Evolutionary conservation across 257 asterid genomes (phyloP).

Genomic region (Primulina huaijiensis): DNA sequence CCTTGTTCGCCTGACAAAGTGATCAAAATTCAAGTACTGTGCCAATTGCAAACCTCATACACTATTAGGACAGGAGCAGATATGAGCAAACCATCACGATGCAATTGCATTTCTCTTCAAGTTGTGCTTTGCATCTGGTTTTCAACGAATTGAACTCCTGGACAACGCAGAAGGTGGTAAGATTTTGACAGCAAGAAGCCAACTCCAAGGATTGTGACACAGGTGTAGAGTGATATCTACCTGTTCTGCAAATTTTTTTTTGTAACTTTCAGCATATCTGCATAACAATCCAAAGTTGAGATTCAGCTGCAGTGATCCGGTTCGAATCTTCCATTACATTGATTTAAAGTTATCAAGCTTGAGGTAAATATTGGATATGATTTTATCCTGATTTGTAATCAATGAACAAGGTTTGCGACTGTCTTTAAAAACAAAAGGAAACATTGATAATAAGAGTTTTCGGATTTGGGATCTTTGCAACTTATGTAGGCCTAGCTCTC

Average conservation of each 20-base stretch:
- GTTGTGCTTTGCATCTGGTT: conserved; percentile 48
- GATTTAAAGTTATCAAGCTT: neutral
- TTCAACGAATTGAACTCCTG: conserved; percentile 63
- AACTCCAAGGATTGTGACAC: neutral
- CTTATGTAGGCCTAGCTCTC: no score
- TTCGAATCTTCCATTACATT: neutral
- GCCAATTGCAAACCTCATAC: neutral
- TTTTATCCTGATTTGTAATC: neutral
- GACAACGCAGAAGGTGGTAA: neutral
- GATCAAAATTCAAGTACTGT: conserved; percentile 1
- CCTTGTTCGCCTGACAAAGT: conserved; percentile 43
- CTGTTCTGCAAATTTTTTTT: conserved; percentile 65
- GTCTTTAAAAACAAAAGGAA: neutral
- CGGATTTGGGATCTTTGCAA: no score
- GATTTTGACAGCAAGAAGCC: neutral
- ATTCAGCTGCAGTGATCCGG: neutral
- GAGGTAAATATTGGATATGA: neutral
- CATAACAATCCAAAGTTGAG: conserved; percentile 22
- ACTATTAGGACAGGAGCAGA: conserved; percentile 1
- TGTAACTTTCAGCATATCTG: conserved; percentile 57
- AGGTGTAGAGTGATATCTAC: conserved; percentile 25
- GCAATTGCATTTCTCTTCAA: conserved; percentile 61
- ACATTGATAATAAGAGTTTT: neutral
- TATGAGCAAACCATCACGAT: conserved; percentile 61
- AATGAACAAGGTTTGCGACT: neutral